A percentile compares a stretch with the other conserved stretches of the same genome.
Conservation (phyloP, 2,329 filamentous ascomycete genomes). For the Colletotrichum sp. region DNA sequence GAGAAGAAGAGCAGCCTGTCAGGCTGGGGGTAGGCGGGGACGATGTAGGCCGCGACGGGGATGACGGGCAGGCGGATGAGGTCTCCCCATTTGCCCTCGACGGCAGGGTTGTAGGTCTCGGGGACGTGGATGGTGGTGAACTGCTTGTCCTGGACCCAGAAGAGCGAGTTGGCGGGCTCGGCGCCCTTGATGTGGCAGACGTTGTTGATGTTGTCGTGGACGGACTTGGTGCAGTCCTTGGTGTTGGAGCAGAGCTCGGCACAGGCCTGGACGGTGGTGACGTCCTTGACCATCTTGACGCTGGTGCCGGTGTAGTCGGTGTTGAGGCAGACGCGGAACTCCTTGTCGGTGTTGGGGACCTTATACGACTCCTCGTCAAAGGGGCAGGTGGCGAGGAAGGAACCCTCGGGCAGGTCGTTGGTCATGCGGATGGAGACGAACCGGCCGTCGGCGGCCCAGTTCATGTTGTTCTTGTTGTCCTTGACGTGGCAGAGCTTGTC, state of each 20-base stretch:
- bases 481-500: constrained; percentile 15
- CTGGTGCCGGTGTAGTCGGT: constrained; percentile 19
- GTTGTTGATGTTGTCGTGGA: constrained; percentile 25
- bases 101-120: constrained; percentile 21
- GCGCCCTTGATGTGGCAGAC: constrained; percentile 24
- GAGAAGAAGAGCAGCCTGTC: constrained; percentile 28
- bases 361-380: constrained; percentile 9
- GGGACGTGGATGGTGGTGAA: constrained; percentile 28
- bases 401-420: constrained; percentile 10
- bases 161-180: constrained; percentile 10
- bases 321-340: constrained; percentile 13
- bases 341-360: background rate
- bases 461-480: constrained; percentile 12
- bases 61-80: constrained; percentile 28
- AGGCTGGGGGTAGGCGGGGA: constrained; percentile 27
- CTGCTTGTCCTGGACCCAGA: constrained; percentile 23
- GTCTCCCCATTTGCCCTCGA: constrained; percentile 28
- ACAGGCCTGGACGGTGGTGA: constrained; percentile 17
- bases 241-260: constrained; percentile 19
- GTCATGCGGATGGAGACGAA: constrained; percentile 20
- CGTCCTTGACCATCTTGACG: constrained; percentile 5
- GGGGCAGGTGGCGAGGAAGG: constrained; percentile 15
- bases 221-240: constrained; percentile 16
- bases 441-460: constrained; percentile 15
- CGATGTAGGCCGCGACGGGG: constrained; percentile 31